Base-by-base conservation (phyloP, 108 stramenopile genomes). In the Aurantiochytrium sp. region DNA sequence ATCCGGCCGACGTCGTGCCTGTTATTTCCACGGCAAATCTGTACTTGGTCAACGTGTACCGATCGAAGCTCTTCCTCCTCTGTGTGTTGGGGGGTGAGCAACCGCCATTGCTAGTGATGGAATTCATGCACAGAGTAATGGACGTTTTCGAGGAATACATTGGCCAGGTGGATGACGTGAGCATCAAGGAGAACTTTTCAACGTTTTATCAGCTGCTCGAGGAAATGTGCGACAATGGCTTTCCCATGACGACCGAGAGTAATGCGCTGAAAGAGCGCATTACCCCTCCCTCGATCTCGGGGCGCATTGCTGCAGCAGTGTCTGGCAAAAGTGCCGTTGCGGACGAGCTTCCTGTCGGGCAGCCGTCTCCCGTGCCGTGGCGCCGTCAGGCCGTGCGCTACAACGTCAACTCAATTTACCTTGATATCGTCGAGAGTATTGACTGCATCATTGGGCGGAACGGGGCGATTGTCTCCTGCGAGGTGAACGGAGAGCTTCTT, bases 191-290 rank as follows among this genome's bases (percentile, higher is more conserved):
- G 76, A 97, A 97, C 90, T 98, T 99, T 90, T 94, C 95, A 18
- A 98, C 96, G 57, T 97, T 98, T 58, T 99, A 98, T 93, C 98
- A 98, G 90, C 90, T 99, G 44, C 88, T 99, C 83, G 98, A 98
- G 91, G 98, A 99, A 90, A 98, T 99, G 99, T 95, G 98, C 45
- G 99, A 98, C 93, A 94, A 97, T 89, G 99, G 99, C 16, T 96
- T 96, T 94, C 97, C 99, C 10, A 88, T 99, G 53, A 98, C 97
- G n/a, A 98, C 99, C 10, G 99, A 99, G 93, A 97, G 97, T 35
- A 99, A 99, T 90, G 97, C 97, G 4, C 93, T 99, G 49, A 97
- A 97, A 60, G 96, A 96, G 90, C 96, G 98, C 95, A 98, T 99
- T 94, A 97, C 95, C 93, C 94, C 45, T 60, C 90, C 59, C 71